Percentiles rank a stretch among this genome's conserved stretches.
Conservation (phyloP, 1,284 basidiomycete genomes). For the Inonotus hispidus region DNA sequence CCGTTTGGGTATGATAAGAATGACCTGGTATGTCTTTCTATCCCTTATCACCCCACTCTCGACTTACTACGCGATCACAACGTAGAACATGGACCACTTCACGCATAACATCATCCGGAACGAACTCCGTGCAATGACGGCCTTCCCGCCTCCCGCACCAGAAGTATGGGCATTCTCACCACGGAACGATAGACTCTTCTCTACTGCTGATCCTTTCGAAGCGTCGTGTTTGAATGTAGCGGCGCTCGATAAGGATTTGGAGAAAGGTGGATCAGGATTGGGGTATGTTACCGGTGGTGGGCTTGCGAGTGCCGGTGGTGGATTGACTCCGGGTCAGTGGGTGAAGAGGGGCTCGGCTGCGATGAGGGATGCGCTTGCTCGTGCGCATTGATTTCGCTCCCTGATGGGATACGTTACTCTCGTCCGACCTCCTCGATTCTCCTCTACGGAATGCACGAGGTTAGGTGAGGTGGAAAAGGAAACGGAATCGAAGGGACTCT, state of each 20-base stretch:
- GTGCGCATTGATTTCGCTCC: not conserved
- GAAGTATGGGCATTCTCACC: slow-evolving; percentile 52
- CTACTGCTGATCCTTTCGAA: slow-evolving; percentile 20
- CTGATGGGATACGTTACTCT: not conserved
- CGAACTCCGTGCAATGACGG: slow-evolving; percentile 53
- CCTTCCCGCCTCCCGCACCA: slow-evolving; percentile 51
- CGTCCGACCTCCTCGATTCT: no score
- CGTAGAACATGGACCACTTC: slow-evolving; percentile 59
- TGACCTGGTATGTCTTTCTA: slow-evolving; percentile 45
- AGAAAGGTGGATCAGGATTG: not conserved
- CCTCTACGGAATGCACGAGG: no score
- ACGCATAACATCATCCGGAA: slow-evolving; percentile 60
- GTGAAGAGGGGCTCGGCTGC: slow-evolving; percentile 39
- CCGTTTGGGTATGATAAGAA: slow-evolving; percentile 67
- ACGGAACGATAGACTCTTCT: slow-evolving; percentile 53
- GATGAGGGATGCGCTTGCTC: slow-evolving; percentile 36
- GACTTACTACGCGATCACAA: not conserved
- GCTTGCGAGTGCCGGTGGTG: slow-evolving; percentile 29
- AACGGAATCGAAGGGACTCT: no score
- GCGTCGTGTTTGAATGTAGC: not conserved
- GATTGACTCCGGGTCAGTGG: slow-evolving; percentile 50
- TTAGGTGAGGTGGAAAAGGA: no score
- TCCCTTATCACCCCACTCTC: not conserved
- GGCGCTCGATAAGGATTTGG: not conserved
- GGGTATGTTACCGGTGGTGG: not conserved